A percentile compares a stretch with the other conserved stretches of the same genome.
These are phyloP conservation scores for Rhododendron williamsianum DNA, from an alignment of 148 eudicot genomes.

Conservation along the genomic window DNA sequence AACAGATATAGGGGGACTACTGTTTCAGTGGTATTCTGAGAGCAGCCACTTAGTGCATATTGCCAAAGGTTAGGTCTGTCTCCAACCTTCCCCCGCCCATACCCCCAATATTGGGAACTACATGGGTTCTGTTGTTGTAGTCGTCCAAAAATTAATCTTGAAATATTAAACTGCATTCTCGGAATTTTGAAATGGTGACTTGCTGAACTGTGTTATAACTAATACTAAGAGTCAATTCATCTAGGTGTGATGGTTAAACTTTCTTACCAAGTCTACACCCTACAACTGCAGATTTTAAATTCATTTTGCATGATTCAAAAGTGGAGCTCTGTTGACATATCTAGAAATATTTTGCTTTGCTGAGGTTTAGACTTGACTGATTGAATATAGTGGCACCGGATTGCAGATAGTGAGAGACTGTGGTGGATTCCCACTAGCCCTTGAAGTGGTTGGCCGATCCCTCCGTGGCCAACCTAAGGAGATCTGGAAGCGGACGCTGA, in stretches of 20 bases:
- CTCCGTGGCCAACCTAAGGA: slow-evolving; percentile 9
- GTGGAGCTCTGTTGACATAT: not conserved
- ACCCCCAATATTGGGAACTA: no score
- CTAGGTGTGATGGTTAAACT: not conserved
- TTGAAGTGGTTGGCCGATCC: slow-evolving; percentile 26
- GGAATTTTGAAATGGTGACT: not conserved
- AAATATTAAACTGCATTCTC: not conserved
- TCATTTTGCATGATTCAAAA: not conserved
- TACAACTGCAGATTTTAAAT: not conserved
- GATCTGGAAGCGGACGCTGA: slow-evolving; percentile 12
- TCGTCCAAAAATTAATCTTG: not conserved
- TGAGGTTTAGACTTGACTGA: not conserved
- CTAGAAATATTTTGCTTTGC: not conserved
- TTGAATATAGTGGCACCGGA: not conserved
- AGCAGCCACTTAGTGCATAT: no score
- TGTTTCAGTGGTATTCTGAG: no score
- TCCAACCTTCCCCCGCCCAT: no score
- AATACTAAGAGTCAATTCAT: not conserved
- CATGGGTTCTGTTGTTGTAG: not conserved
- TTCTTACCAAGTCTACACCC: not conserved
- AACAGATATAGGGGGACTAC: no score
- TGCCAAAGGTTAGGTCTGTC: no score
- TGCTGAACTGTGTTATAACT: not conserved
- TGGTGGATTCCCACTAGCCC: slow-evolving; percentile 24
- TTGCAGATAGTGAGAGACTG: slow-evolving; percentile 24